Evolutionary conservation across 2,329 filamentous ascomycete genomes (phyloP), one percentile per base, ranked within the genome.

Genomic region (Phialemonium atrogriseum): DNA sequence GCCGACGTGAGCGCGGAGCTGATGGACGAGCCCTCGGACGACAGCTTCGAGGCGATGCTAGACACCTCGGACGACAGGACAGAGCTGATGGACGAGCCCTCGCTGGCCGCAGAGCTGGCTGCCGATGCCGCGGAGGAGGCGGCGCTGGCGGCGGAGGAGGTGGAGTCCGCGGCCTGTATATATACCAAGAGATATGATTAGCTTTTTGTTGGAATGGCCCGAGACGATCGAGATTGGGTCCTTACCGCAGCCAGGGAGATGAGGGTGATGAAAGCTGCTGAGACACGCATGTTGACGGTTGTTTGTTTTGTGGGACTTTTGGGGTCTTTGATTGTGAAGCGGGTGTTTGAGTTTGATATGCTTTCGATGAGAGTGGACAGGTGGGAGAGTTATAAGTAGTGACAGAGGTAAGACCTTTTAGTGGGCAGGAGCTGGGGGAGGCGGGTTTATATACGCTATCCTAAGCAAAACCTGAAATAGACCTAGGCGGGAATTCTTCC

Each of bases 221-320:
- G 47, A 30, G 20, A 10, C 6, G 24, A 12, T 3, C 9, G 28
- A 30, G 9, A 7, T 30, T 24, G 12, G 23, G 14, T 10, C 42
- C 48, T 23, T 50, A 52, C 50, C 28, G 44, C 36, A 31, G 38
- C 48, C 38, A 49, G 12, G 24, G 47, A 37, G 38, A 56, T 59
- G 43, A 67, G 43, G 34, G 59, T 45, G 24, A 59, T 36, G 41
- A 68, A 29, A 32, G 65, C 37, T 31, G 49, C 49, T 27, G 58
- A 47, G 45, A 57, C 47, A 56, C 60, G 63, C 67, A 71, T 71
- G 18, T 40, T 61, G 47, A 34, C 12, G 23, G 25, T 25, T 33
- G 30, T 24, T 14, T 14, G 12, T 14, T 17, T 15, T 27, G 7
- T 14, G 27, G n/a, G 23, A 27, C 14, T 22, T 16, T 17, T 18